Percentiles rank a stretch among this genome's conserved stretches.
These are phyloP conservation scores for Fusarium proliferatum DNA, from an alignment of 2,329 filamentous ascomycete genomes.

Conservation along the genomic window DNA sequence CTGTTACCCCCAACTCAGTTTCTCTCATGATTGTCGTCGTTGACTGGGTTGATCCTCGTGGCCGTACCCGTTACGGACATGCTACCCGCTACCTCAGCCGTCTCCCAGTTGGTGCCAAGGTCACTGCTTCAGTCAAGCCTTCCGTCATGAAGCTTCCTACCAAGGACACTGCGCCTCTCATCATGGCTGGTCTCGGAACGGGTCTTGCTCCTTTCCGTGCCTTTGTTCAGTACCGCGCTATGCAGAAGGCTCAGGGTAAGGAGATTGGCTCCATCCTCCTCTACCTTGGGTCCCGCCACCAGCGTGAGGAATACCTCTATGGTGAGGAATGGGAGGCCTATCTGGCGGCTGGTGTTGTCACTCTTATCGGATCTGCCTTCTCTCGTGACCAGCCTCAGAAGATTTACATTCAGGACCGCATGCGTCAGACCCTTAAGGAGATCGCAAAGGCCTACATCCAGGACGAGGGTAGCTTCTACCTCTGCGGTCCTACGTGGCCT, in stretches of 20 bases:
- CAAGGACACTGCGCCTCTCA: constrained; percentile 88
- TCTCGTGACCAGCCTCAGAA: constrained; percentile 97
- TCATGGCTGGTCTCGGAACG: constrained; percentile 99
- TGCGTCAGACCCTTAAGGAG: constrained; percentile 86
- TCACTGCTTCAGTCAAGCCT: constrained; percentile 95
- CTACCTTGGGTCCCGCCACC: constrained; percentile 96
- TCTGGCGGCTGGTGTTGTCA: constrained; percentile 93
- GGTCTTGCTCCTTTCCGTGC: constrained; percentile 99
- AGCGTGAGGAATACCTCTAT: constrained; percentile 98
- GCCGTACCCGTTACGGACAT: constrained; percentile 90
- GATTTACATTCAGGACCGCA: constrained; percentile 99
- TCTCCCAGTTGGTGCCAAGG: constrained; percentile 78
- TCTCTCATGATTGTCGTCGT: constrained; percentile 97
- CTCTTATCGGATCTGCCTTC: constrained; percentile 91
- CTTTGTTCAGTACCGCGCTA: constrained; percentile 96
- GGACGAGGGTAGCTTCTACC: constrained; percentile 93
- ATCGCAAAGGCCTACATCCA: constrained; percentile 88
- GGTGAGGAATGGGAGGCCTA: constrained; percentile 99
- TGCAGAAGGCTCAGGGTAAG: constrained; percentile 97
- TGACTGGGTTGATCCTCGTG: constrained; percentile 89
- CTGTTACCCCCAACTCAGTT: constrained; percentile 89
- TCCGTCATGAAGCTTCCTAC: constrained; percentile 98
- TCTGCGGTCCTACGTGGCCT: constrained; percentile 98
- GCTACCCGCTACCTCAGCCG: constrained; percentile 89
- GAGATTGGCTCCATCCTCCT: constrained; percentile 92